phyloP scores from a whole-genome alignment of 2,329 filamentous ascomycete species.

The Colletotrichum scovillei region DNA sequence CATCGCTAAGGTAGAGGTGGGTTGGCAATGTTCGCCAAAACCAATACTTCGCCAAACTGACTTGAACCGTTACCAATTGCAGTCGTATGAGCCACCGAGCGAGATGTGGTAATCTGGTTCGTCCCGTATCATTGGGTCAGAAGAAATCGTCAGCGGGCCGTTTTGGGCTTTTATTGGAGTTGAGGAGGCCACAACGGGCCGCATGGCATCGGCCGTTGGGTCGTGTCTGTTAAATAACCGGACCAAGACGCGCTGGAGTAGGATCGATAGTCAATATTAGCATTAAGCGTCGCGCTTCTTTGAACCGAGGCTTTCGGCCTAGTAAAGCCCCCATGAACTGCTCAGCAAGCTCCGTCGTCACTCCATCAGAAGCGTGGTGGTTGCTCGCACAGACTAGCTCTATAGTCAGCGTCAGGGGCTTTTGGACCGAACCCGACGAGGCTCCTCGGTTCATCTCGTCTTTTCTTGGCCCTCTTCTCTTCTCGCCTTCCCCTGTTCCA shows the following conservation, averaged over 20 bases:
- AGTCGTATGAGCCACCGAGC: conserved; percentile 1
- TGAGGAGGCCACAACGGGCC: not conserved
- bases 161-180: conserved; percentile 27
- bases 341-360: not conserved
- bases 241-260: not conserved
- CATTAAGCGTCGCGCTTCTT: not conserved
- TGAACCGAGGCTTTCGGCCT: not conserved
- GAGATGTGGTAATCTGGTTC: conserved; percentile 20
- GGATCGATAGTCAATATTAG: not conserved
- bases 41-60: conserved; percentile 28
- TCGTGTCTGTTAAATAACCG: not conserved
- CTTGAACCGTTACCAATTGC: conserved; percentile 20
- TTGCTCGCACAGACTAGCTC: conserved; percentile 19
- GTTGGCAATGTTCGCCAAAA: conserved; percentile 2
- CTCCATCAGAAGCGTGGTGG: not conserved
- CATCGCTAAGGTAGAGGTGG: conserved; percentile 10
- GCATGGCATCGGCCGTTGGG: not conserved
- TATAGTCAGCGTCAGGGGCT: not conserved
- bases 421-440: conserved; percentile 20
- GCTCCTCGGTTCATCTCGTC: conserved; percentile 31
- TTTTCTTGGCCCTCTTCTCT: conserved; percentile 17
- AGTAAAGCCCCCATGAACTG: not conserved
- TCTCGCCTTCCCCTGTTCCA: conserved; percentile 28
- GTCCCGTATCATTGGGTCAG: conserved; percentile 18
- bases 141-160: conserved; percentile 5